Conservation (phyloP, 208 protist genomes). For the Spongospora subterranea region DNA sequence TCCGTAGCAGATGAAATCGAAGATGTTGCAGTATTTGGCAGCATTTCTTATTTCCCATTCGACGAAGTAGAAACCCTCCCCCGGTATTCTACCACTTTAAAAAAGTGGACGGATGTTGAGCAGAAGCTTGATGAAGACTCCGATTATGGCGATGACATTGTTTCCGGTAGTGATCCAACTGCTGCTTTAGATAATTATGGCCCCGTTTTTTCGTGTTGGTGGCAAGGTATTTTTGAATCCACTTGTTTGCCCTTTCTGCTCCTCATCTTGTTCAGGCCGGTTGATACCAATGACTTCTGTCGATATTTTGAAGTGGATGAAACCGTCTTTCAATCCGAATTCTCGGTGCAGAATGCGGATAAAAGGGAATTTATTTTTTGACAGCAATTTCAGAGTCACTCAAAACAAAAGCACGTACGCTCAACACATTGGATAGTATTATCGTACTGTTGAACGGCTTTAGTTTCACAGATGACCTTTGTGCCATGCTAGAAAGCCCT, state of each 20-base stretch:
- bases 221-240: neutral
- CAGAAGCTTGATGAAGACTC: neutral
- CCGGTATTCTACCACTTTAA: neutral
- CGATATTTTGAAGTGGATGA: neutral
- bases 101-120: no score
- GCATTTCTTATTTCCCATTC: neutral
- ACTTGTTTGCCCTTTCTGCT: neutral
- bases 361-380: neutral
- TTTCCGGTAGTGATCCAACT: neutral
- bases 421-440: no score
- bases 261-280: neutral
- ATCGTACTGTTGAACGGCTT: neutral
- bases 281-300: neutral
- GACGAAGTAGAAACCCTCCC: neutral
- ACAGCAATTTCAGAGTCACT: neutral
- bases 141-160: neutral
- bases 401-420: neutral
- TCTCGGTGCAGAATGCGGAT: neutral
- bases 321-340: neutral
- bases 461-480: neutral
- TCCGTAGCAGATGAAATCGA: neutral
- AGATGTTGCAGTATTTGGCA: neutral
- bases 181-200: neutral
- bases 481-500: neutral
- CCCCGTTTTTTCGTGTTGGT: neutral